phyloP scores from a whole-genome alignment of 805 yeast genomes.

The Kazachstania africana region DNA sequence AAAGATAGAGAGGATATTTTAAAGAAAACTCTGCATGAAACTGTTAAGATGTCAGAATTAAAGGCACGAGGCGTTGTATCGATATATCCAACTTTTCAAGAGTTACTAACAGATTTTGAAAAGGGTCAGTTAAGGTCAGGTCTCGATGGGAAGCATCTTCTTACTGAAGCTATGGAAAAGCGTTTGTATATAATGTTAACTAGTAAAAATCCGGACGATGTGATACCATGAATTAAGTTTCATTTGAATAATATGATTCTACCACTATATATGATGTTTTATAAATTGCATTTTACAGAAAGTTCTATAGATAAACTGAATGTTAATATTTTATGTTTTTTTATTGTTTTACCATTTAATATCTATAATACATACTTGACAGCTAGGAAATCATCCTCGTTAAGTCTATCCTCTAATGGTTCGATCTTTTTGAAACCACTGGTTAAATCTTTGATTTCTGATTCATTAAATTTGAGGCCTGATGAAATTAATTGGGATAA shows the following conservation, averaged over 20 bases:
- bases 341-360: background rate
- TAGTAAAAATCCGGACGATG: constrained; percentile 39
- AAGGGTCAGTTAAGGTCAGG: constrained; percentile 30
- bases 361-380: constrained; percentile 34
- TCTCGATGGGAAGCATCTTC: constrained; percentile 32
- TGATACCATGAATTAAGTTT: constrained; percentile 8
- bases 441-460: constrained; percentile 30
- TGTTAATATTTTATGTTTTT: constrained; percentile 2
- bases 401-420: constrained; percentile 35
- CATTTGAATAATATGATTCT: background rate
- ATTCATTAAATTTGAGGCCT: constrained; percentile 34
- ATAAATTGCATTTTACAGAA: constrained; percentile 28
- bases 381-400: constrained; percentile 40
- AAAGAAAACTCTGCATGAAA: constrained; percentile 40
- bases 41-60: constrained; percentile 44
- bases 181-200: constrained; percentile 38
- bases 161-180: constrained; percentile 39
- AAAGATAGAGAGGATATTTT: constrained; percentile 35
- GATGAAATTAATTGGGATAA: constrained; percentile 35
- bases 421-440: constrained; percentile 30
- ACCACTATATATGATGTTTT: constrained; percentile 8
- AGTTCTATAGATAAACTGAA: constrained; percentile 18
- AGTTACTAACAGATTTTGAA: constrained; percentile 19
- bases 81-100: constrained; percentile 31
- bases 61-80: constrained; percentile 36